A percentile compares a stretch with the other conserved stretches of the same genome.
These are phyloP conservation scores for Aphanocladium album DNA, from an alignment of 2,329 filamentous ascomycete genomes.

Conservation along the genomic window DNA sequence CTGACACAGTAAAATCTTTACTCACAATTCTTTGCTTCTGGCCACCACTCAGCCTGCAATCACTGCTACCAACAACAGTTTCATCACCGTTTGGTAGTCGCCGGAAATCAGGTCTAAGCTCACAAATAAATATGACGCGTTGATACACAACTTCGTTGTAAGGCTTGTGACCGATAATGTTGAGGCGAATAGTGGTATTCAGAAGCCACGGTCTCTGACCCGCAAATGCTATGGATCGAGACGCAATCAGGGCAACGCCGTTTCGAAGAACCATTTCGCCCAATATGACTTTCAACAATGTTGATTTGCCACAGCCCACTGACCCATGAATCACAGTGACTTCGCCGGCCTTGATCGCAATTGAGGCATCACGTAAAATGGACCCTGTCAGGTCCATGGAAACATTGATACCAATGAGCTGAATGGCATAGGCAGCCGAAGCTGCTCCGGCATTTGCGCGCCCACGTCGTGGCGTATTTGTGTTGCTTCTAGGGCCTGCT, in stretches of 20 bases:
- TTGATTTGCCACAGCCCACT: conserved; percentile 8
- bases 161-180: conserved; percentile 28
- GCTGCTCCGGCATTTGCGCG: background rate
- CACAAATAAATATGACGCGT: background rate
- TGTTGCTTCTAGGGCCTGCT: background rate
- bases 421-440: background rate
- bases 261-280: background rate
- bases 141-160: background rate
- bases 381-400: background rate
- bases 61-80: background rate
- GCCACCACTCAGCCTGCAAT: background rate
- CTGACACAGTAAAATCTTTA: background rate
- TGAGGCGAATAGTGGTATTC: conserved; percentile 34
- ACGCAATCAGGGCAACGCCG: background rate
- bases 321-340: background rate
- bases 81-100: background rate
- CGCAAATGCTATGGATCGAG: conserved; percentile 10
- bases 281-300: background rate
- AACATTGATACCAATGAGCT: background rate
- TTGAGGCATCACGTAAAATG: background rate
- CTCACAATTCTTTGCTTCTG: conserved; percentile 6
- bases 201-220: conserved; percentile 36
- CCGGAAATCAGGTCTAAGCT: background rate
- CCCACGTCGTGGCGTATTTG: background rate
- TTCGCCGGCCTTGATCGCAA: background rate